A percentile compares a stretch with the other conserved stretches of the same genome.
These are phyloP conservation scores for Chalaropsis ovoidea DNA, from an alignment of 2,329 filamentous ascomycete genomes.

Conservation along the genomic window DNA sequence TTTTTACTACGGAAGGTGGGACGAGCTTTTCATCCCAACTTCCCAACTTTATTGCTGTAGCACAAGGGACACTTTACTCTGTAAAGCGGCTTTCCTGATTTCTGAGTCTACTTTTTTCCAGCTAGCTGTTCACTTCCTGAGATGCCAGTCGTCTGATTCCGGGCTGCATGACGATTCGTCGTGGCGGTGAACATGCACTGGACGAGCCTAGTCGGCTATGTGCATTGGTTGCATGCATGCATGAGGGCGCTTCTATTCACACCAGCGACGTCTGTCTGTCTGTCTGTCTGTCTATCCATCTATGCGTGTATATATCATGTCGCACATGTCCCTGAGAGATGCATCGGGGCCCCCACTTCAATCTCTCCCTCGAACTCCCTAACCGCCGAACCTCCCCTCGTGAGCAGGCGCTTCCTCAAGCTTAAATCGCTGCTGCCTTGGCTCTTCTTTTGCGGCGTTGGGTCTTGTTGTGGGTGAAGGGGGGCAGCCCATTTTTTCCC, in stretches of 20 bases:
- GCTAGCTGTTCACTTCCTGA: too few species aligned
- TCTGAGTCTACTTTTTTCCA: too few species aligned
- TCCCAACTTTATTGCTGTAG: neutral
- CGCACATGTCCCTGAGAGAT: neutral
- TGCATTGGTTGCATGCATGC: neutral
- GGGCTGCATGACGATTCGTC: too few species aligned
- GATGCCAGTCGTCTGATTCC: too few species aligned
- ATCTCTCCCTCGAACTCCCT: slow-evolving; percentile 4
- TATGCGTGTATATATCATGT: neutral
- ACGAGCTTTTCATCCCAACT: slow-evolving; percentile 6
- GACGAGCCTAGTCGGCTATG: neutral
- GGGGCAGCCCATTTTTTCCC: slow-evolving; percentile 26
- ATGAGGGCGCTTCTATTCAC: neutral
- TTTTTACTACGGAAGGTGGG: neutral
- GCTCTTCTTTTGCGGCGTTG: slow-evolving; percentile 24
- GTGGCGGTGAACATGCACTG: too few species aligned
- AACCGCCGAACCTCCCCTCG: neutral
- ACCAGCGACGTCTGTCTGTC: neutral
- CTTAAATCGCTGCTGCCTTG: slow-evolving; percentile 23
- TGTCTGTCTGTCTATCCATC: neutral
- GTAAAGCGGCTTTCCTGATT: too few species aligned
- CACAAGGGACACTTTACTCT: too few species aligned
- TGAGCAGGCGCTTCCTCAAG: neutral
- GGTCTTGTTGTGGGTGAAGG: slow-evolving; percentile 28
- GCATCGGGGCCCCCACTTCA: slow-evolving; percentile 7